Percentiles rank a stretch among this genome's conserved stretches.
Conservation (phyloP, 2,329 filamentous ascomycete species). For the Cephalotrichum gorgonifer region DNA sequence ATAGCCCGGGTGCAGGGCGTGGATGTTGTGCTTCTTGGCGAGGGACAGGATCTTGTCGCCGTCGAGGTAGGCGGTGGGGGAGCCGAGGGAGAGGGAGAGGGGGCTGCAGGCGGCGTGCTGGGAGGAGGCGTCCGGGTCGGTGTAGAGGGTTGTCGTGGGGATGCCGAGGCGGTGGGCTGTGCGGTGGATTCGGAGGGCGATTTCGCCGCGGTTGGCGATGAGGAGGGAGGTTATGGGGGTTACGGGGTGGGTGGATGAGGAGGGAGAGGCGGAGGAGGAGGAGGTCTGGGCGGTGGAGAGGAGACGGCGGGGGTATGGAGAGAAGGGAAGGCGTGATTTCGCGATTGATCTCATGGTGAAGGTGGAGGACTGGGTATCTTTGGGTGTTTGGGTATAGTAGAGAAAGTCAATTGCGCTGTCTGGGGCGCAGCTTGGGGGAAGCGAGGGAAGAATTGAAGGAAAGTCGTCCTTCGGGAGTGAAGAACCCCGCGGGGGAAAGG, state of each 20-base stretch:
- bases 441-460: neutral
- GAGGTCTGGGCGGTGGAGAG: slow-evolving; percentile 21
- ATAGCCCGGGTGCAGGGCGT: slow-evolving; percentile 92
- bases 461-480: neutral
- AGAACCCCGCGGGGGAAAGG: neutral
- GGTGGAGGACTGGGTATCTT: neutral
- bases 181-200: slow-evolving; percentile 82
- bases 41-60: slow-evolving; percentile 85
- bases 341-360: slow-evolving; percentile 43
- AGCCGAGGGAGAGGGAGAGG: slow-evolving; percentile 73
- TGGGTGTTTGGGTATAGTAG: too few species aligned
- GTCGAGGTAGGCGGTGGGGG: slow-evolving; percentile 80
- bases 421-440: neutral
- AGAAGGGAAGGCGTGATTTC: slow-evolving; percentile 28
- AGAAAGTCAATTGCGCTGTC: neutral
- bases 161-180: slow-evolving; percentile 86
- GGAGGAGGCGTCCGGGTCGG: slow-evolving; percentile 74
- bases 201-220: slow-evolving; percentile 95
- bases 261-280: slow-evolving; percentile 13
- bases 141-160: slow-evolving; percentile 88
- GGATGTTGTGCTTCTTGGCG: slow-evolving; percentile 75
- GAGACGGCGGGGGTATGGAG: slow-evolving; percentile 31
- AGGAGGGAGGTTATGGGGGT: slow-evolving; percentile 66
- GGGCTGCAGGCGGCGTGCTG: slow-evolving; percentile 84
- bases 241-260: slow-evolving; percentile 9